phyloP scores from a whole-genome alignment of 768 basidiomycete genomes.

The Tylopilus intermedius region DNA sequence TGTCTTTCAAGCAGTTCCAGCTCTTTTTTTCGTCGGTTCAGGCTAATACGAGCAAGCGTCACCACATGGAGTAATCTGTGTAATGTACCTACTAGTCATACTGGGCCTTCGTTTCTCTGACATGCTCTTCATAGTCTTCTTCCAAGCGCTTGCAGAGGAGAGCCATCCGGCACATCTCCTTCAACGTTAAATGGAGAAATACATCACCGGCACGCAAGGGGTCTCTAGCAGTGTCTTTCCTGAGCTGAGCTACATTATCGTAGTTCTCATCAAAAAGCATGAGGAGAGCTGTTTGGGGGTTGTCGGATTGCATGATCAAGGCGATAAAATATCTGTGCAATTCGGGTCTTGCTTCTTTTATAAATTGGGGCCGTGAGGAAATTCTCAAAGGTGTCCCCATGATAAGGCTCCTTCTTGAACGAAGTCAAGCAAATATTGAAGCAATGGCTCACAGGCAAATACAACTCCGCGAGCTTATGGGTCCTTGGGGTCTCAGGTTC shows the following conservation, averaged over 20 bases:
- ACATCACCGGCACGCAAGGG: conserved; percentile 1
- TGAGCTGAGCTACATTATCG: conserved; percentile 1
- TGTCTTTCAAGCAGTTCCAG: background rate
- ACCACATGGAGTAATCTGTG: background rate
- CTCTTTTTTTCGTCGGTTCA: background rate
- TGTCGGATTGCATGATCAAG: conserved; percentile 9
- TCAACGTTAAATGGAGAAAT: conserved; percentile 1
- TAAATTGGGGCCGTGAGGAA: conserved; percentile 2
- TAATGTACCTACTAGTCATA: conserved; percentile 2
- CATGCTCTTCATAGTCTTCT: background rate
- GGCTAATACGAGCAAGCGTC: background rate
- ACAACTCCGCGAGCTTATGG: background rate
- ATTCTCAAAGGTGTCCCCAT: background rate
- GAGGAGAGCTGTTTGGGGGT: conserved; percentile 1
- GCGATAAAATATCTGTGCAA: background rate
- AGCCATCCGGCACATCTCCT: conserved; percentile 8
- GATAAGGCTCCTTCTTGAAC: background rate
- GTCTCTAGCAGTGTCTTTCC: background rate
- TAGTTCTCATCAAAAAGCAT: background rate
- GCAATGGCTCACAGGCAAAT: background rate
- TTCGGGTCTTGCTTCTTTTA: background rate
- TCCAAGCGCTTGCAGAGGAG: background rate
- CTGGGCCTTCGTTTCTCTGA: background rate
- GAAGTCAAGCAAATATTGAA: too few relatives aligned
- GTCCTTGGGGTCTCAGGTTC: too few relatives aligned